phyloP scores from a whole-genome alignment of 225 moss, liverwort and hornwort species.

The Polytrichum commune region DNA sequence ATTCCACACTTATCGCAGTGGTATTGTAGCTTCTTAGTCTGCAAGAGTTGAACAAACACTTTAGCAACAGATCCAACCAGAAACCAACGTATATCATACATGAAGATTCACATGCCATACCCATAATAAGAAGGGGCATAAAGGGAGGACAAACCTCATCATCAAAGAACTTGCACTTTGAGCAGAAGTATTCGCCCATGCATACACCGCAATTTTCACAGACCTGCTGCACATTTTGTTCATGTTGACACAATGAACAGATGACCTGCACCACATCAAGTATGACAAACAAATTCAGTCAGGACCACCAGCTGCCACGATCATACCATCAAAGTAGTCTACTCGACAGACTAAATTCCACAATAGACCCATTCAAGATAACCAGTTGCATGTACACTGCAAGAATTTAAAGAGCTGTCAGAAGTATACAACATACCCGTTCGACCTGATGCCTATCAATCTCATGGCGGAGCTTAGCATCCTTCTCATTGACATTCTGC shows the following conservation, averaged over 20 bases:
- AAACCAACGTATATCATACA: too few relatives aligned
- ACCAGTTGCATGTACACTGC: background rate
- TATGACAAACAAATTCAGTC: background rate
- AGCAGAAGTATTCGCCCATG: constrained; percentile 92
- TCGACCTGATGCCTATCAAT: constrained; percentile 69
- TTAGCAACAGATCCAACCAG: background rate
- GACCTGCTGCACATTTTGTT: constrained; percentile 83
- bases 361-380: background rate
- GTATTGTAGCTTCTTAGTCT: constrained; percentile 76
- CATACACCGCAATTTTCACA: constrained; percentile 79
- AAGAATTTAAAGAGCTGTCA: background rate
- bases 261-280: constrained; percentile 53
- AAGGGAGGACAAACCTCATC: constrained; percentile 55
- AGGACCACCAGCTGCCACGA: too few relatives aligned
- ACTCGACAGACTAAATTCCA: background rate
- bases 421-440: constrained; percentile 37
- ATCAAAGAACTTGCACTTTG: constrained; percentile 85
- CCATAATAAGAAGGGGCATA: too few relatives aligned
- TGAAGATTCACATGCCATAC: too few relatives aligned
- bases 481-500: constrained; percentile 66
- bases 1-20: constrained; percentile 98
- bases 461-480: constrained; percentile 67
- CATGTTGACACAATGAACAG: constrained; percentile 82
- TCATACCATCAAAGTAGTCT: too few relatives aligned
- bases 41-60: constrained; percentile 14